Base-by-base conservation (phyloP, 768 basidiomycete species). In the Rhodotorula paludigena region DNA sequence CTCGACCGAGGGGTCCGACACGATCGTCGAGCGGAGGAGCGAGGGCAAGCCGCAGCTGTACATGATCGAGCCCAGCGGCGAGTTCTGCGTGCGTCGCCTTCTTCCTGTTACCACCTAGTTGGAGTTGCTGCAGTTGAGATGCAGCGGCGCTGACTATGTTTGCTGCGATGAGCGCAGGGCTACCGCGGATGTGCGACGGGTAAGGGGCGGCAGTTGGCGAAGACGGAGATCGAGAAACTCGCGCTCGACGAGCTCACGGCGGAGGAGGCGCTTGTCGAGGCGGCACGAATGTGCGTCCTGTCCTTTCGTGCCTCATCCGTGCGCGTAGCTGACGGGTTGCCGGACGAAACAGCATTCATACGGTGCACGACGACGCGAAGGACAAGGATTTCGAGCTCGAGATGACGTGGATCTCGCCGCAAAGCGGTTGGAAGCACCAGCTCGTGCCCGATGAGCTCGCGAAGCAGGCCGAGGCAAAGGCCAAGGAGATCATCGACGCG, bases 381-480 rank as follows among this genome's bases (percentile, higher is more conserved):
- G 93, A 97, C 81, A 98, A 97, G 77, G 90, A 93, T 57, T 98
- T 99, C 71, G 96, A 98, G 77, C 84, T 99, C 35, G 96, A 99
- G 80, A 85, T 99, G 84, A 89, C 92, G 42, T 99, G 96, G 96
- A 86, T 97, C 65, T 86, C 92, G 45, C 83, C 85, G 41, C 90
- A 94, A 79, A 89, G 88, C 39, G 85, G 86, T 38, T 85, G 86
- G 60, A 77, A 86, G 55, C 92, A 97, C 79, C 82, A 85, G 33
- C 84, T 86, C 33, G 90, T 99, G 61, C 96, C 96, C 54, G 84
- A 84, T 67, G 92, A 92, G 39, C 81, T 97, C 65, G 81, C 87
- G 51, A 84, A 84, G 32, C 91, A 93, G 76, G 96, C 93, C 38
- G 89, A 96, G 77, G 81, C 81, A 63, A 87, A 87, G 78, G 96